phyloP scores from a whole-genome alignment of 129 eudicot species.

The Dittrichia graveolens region DNA sequence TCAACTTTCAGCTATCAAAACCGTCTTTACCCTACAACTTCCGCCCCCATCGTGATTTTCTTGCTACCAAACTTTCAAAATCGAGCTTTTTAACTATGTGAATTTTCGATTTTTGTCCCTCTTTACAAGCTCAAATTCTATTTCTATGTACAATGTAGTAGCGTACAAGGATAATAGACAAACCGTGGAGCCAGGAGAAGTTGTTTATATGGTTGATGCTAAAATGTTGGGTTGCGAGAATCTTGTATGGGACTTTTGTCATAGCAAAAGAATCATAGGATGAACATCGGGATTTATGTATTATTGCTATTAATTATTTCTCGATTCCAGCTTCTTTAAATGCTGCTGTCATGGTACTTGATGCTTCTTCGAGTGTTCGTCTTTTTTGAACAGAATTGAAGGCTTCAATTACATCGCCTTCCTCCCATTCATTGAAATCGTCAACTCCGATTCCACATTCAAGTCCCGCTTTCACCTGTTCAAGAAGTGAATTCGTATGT shows the following conservation, averaged over 20 bases:
- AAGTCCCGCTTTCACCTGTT: slow-evolving; percentile 85
- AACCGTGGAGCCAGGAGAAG: slow-evolving; percentile 11
- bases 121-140: slow-evolving; percentile 46
- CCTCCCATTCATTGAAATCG: slow-evolving; percentile 70
- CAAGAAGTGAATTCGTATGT: slow-evolving; percentile 11
- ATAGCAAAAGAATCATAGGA: slow-evolving; percentile 18
- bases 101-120: slow-evolving; percentile 34
- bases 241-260: slow-evolving; percentile 27
- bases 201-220: slow-evolving; percentile 26
- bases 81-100: slow-evolving; percentile 30
- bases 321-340: slow-evolving; percentile 56
- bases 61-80: slow-evolving; percentile 18
- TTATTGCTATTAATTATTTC: slow-evolving; percentile 40
- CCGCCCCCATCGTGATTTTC: slow-evolving; percentile 13
- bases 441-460: slow-evolving; percentile 92
- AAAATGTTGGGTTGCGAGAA: slow-evolving; percentile 19
- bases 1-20: slow-evolving; percentile 21
- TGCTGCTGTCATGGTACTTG: slow-evolving; percentile 79
- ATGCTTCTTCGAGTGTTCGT: slow-evolving; percentile 93
- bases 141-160: slow-evolving; percentile 54
- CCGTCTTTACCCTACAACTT: background rate
- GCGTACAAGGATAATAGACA: slow-evolving; percentile 32
- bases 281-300: slow-evolving; percentile 7
- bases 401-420: slow-evolving; percentile 72
- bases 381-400: slow-evolving; percentile 66